These are phyloP conservation scores for Friedmanniomyces simplex DNA, from an alignment of 495 filamentous ascomycete genomes.

Conservation along the genomic window DNA sequence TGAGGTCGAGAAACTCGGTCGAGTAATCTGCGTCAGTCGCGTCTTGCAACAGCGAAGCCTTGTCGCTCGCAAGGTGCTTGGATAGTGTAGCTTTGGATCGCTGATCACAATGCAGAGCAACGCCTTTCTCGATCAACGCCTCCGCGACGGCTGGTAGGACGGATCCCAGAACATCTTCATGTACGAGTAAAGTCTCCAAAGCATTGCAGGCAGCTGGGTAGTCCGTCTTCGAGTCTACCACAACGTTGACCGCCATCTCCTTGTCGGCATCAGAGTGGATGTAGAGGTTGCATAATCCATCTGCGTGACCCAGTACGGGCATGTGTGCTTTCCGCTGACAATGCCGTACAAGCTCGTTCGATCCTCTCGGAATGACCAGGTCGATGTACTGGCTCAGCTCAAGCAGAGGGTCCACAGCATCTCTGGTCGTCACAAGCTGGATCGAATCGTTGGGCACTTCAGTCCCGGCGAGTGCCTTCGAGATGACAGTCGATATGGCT, in stretches of 20 bases:
- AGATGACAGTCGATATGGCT: slow-evolving; percentile 79
- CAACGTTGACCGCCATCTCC: slow-evolving; percentile 60
- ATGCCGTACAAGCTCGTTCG: slow-evolving; percentile 83
- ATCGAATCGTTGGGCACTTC: slow-evolving; percentile 74
- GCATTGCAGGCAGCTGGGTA: slow-evolving; percentile 97
- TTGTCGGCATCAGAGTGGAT: slow-evolving; percentile 68
- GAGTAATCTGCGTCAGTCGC: slow-evolving; percentile 61
- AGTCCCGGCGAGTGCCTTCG: slow-evolving; percentile 62
- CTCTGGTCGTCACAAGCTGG: slow-evolving; percentile 85
- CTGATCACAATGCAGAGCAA: slow-evolving; percentile 73
- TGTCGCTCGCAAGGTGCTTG: slow-evolving; percentile 29
- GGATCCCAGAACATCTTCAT: slow-evolving; percentile 56
- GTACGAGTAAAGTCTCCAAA: slow-evolving; percentile 79
- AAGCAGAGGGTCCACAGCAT: slow-evolving; percentile 75
- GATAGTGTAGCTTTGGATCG: slow-evolving; percentile 51
- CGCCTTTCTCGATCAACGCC: slow-evolving; percentile 63
- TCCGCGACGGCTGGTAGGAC: slow-evolving; percentile 61
- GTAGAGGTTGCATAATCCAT: slow-evolving; percentile 87
- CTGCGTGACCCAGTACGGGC: slow-evolving; percentile 91
- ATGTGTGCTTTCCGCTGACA: slow-evolving; percentile 88
- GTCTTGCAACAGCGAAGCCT: slow-evolving; percentile 46
- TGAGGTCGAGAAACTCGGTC: slow-evolving; percentile 83
- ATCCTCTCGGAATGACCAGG: slow-evolving; percentile 87
- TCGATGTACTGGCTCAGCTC: slow-evolving; percentile 79
- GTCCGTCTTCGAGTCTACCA: slow-evolving; percentile 83